Evolutionary conservation across 164 flowering plant genomes (phyloP).

Genomic region (Umbilicus rupestris): DNA sequence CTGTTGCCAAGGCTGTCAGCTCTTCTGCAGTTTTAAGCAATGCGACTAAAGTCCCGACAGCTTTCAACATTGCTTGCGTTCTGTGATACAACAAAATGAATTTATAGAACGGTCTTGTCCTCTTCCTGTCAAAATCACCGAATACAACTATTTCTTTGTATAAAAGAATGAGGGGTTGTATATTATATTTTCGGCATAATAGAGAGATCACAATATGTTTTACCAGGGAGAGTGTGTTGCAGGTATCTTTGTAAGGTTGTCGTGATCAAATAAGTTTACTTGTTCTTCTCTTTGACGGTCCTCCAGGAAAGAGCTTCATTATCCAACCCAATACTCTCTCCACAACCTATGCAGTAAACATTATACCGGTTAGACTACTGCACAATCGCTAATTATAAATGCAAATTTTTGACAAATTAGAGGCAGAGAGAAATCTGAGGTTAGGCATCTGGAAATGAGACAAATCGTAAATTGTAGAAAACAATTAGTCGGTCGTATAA

Average conservation of each 20-base stretch:
- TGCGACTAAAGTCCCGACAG: no score
- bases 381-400: no score
- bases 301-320: conserved; percentile 97
- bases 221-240: neutral
- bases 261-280: conserved; percentile 58
- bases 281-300: conserved; percentile 67
- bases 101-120: no score
- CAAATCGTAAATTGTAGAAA: no score
- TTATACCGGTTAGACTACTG: neutral
- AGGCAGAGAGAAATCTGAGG: neutral
- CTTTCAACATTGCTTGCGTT: no score
- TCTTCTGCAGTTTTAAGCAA: no score
- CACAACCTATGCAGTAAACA: conserved; percentile 50
- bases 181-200: neutral
- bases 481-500: no score
- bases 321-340: conserved; percentile 97
- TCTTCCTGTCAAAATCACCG: neutral
- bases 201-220: neutral
- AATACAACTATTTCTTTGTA: neutral
- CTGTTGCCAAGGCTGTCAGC: no score
- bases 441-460: no score
- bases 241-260: neutral
- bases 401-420: neutral
- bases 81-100: no score
- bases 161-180: neutral